Conservation (phyloP, 345 rosid species). For the Eucalyptus pauciflora region DNA sequence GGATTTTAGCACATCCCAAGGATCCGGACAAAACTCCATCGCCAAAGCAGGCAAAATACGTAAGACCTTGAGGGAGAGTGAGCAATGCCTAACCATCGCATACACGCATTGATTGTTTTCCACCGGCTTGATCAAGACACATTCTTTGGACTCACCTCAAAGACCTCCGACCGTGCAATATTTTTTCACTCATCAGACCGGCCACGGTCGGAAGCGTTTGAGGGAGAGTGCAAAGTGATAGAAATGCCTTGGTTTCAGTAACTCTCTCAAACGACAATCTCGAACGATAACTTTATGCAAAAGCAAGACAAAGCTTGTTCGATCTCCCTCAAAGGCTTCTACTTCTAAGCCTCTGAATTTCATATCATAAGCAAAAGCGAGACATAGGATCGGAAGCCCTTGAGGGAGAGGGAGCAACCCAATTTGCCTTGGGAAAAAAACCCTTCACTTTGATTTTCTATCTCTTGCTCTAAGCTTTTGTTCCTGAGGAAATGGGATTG, state of each 20-base stretch:
- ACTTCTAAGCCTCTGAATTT: not conserved
- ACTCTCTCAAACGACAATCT: not conserved
- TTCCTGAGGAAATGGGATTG: not conserved
- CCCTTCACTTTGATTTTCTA: not conserved
- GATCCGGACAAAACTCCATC: not conserved
- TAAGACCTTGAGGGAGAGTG: not conserved
- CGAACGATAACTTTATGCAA: not conserved
- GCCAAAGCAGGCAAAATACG: not conserved
- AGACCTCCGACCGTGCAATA: not conserved
- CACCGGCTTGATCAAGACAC: not conserved
- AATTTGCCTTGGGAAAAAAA: not conserved
- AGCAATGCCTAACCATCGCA: not conserved
- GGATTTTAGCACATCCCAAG: not conserved
- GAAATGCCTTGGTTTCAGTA: not conserved
- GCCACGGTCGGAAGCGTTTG: not conserved
- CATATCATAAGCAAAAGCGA: not conserved
- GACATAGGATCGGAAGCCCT: conserved; percentile 8
- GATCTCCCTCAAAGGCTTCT: conserved; percentile 28
- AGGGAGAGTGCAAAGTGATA: not conserved
- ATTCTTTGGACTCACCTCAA: not conserved
- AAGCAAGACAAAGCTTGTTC: conserved; percentile 15
- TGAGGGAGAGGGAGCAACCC: conserved; percentile 23
- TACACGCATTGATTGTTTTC: not conserved
- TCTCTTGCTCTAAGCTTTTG: not conserved
- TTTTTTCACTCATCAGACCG: not conserved